A percentile compares a stretch with the other conserved stretches of the same genome.
These are phyloP conservation scores for Elaeis oleifera DNA, from an alignment of 202 grass and related monocot species.

Conservation along the genomic window DNA sequence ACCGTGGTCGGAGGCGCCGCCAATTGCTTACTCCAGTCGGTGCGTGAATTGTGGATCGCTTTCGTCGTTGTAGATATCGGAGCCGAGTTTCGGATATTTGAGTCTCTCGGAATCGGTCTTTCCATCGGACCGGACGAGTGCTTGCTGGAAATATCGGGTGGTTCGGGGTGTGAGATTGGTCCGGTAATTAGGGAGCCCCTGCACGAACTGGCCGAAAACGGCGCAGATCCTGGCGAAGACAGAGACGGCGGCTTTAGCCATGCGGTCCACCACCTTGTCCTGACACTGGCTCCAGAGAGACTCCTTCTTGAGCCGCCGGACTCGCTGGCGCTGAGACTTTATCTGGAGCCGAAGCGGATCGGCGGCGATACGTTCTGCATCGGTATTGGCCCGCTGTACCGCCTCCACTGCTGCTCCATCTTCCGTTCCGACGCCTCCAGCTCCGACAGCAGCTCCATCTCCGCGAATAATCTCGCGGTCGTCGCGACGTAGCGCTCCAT, in stretches of 20 bases:
- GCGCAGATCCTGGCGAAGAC: conserved; percentile 50
- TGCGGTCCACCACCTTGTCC: conserved; percentile 41
- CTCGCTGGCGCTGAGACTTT: conserved; percentile 35
- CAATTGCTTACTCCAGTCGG: conserved; percentile 13
- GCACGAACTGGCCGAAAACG: conserved; percentile 39
- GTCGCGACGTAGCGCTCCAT: conserved; percentile 50
- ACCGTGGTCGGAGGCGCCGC: conserved; percentile 38
- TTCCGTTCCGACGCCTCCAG: conserved; percentile 59
- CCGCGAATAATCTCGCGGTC: conserved; percentile 38
- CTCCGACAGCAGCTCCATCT: conserved; percentile 68
- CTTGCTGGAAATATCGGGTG: conserved; percentile 3
- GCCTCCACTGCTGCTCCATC: conserved; percentile 57
- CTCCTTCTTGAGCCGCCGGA: conserved; percentile 47
- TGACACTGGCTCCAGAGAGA: conserved; percentile 51
- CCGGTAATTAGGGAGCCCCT: conserved; percentile 14
- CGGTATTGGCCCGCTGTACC: conserved; percentile 68
- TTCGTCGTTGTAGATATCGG: conserved; percentile 45
- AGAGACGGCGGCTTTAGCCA: conserved; percentile 54
- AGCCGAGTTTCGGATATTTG: conserved; percentile 45
- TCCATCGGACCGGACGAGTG: conserved; percentile 41
- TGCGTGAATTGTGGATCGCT: conserved; percentile 5
- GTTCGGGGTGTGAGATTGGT: neutral
- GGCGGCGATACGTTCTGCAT: conserved; percentile 10
- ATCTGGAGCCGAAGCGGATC: conserved; percentile 39
- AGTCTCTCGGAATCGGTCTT: conserved; percentile 2